Evolutionary conservation across 2,329 filamentous ascomycete species (phyloP).

Genomic region (Mollisia scopiformis): DNA sequence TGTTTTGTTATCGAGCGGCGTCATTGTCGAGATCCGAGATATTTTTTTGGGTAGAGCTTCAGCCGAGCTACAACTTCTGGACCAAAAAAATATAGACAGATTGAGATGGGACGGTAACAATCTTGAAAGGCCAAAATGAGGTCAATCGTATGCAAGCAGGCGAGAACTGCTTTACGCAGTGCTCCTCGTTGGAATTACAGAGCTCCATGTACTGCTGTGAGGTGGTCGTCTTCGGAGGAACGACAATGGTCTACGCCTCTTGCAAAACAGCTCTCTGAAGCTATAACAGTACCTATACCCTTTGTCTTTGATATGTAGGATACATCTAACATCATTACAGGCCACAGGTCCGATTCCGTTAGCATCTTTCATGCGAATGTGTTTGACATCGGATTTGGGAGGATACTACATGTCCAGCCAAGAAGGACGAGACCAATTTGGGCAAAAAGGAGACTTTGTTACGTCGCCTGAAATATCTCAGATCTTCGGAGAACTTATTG

Average conservation of each 20-base stretch:
- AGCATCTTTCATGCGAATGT: slow-evolving; percentile 98
- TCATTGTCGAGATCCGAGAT: slow-evolving; percentile 4
- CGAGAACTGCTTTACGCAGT: slow-evolving; percentile 29
- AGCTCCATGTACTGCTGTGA: slow-evolving; percentile 21
- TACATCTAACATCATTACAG: slow-evolving; percentile 47
- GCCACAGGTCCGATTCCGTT: slow-evolving; percentile 89
- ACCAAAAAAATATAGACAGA: not conserved
- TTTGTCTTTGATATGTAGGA: not conserved
- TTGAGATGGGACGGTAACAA: slow-evolving; percentile 24
- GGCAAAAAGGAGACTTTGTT: slow-evolving; percentile 91
- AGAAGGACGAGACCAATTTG: slow-evolving; percentile 81
- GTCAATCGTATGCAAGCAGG: slow-evolving; percentile 29
- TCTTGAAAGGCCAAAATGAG: slow-evolving; percentile 28
- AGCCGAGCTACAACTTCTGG: not conserved
- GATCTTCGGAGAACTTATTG: slow-evolving; percentile 91
- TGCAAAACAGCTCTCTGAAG: slow-evolving; percentile 83
- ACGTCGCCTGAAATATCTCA: slow-evolving; percentile 98
- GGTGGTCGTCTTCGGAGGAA: slow-evolving; percentile 35
- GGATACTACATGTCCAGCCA: slow-evolving; percentile 88
- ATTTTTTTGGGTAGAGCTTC: slow-evolving; percentile 10
- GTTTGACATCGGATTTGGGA: slow-evolving; percentile 84
- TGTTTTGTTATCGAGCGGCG: slow-evolving; percentile 2
- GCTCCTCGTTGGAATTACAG: slow-evolving; percentile 22
- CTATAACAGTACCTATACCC: slow-evolving; percentile 69
- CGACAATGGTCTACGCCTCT: slow-evolving; percentile 86